Base-by-base conservation (phyloP, 352 stramenopile species). In the Globisporangium spiculum region DNA sequence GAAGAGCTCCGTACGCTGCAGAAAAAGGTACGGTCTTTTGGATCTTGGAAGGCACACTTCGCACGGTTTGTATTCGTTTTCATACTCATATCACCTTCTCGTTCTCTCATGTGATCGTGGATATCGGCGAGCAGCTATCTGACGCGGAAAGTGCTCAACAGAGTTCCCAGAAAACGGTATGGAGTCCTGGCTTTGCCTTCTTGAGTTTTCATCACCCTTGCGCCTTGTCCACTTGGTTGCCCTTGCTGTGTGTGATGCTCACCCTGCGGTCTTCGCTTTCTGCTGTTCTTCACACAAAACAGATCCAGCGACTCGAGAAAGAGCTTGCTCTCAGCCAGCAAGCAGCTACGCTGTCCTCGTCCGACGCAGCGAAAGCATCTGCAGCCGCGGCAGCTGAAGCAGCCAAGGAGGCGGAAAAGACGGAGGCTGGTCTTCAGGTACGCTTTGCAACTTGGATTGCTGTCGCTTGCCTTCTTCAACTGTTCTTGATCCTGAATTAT, bases 271-370 rank as follows among this genome's bases (percentile, higher is more conserved):
- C 4, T 36, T 67, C 22, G 20, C 36, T 34, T 30, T 46, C 12
- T 44, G 38, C 18, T 30, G 46, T 34, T 32, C 3, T 18, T 4
- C 36, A 18, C 36, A 2, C 24, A 12, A 27, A 10, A 50, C 65
- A 92, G 84, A 88, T 91, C 16, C 70, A 90, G 22, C 69, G 76
- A 18, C 75, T 92, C 16, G 79, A 93, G 59, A 78, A 75, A 4
- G 84, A 93, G 8, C 69, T 92, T 3, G 52, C 76, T n/a, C 46
- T 70, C 30, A 70, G 82, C 62, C 65, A 70, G 38, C 68, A 72
- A 65, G 65, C 67, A 22, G 66, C 57, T 60, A 64, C 61, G 9
- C 65, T 67, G 32, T 48, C 74, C 1, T 76, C 75, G 5, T 79
- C 75, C 5, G 80, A 89, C 64, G 53, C 77, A 5, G 64, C 32